phyloP scores from a whole-genome alignment of 2,329 filamentous ascomycete species.

The Mycosphaerella arachidis region DNA sequence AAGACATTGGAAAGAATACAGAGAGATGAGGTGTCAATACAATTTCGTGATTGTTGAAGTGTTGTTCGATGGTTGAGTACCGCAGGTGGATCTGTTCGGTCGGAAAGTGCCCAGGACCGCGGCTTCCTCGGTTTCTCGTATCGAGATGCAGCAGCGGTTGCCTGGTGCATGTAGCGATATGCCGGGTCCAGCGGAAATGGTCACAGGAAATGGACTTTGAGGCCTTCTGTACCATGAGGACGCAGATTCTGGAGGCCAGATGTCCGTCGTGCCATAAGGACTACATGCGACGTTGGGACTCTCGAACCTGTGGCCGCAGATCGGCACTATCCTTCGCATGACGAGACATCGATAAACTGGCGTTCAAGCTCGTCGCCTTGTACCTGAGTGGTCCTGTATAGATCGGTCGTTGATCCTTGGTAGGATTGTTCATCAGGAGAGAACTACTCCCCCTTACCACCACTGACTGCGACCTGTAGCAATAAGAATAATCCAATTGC shows the following conservation, averaged over 20 bases:
- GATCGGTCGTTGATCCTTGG: too few species aligned
- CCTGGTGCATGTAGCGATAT: not conserved
- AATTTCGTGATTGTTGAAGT: not conserved
- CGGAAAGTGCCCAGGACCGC: not conserved
- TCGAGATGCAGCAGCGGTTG: not conserved
- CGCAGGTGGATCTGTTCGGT: not conserved
- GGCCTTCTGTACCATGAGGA: too few species aligned
- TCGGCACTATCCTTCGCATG: too few species aligned
- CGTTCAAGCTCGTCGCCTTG: too few species aligned
- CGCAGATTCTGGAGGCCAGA: too few species aligned
- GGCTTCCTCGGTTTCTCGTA: not conserved
- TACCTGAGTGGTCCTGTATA: not conserved
- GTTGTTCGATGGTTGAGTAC: not conserved
- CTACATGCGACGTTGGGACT: too few species aligned
- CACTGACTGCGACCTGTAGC: conserved; percentile 43
- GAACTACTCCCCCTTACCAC: conserved; percentile 17
- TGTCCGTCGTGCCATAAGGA: too few species aligned
- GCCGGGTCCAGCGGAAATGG: too few species aligned
- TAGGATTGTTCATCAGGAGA: not conserved
- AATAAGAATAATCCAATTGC: conserved; percentile 45
- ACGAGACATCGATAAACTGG: too few species aligned
- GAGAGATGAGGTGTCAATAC: not conserved
- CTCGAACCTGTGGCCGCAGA: too few species aligned
- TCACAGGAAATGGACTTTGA: not conserved
- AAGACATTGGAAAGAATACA: not conserved